Conservation (phyloP, 2,329 filamentous ascomycete genomes). For the Stachybotrys chlorohalonatus region DNA sequence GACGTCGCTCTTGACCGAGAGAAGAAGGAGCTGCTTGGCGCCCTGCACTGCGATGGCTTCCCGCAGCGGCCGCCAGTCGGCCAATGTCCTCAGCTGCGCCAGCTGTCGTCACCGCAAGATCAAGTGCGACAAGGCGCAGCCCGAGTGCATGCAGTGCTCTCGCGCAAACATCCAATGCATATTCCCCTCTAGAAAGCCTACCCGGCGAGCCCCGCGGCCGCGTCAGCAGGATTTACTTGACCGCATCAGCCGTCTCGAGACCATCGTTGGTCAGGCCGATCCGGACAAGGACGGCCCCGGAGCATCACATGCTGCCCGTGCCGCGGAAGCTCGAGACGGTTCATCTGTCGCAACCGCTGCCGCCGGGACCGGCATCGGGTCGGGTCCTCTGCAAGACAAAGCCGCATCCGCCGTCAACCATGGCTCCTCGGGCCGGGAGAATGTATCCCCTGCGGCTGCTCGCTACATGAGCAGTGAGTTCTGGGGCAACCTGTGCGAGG, state of each 20-base stretch:
- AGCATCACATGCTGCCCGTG: background rate
- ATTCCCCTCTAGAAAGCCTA: constrained; percentile 35
- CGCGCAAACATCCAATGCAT: constrained; percentile 37
- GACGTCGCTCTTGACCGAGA: no score
- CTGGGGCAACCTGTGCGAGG: constrained; percentile 32
- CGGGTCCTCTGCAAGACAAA: background rate
- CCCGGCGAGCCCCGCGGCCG: constrained; percentile 27
- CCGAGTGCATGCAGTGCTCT: constrained; percentile 42
- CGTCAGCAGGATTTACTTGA: constrained; percentile 34
- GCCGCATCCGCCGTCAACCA: background rate
- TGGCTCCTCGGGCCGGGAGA: background rate
- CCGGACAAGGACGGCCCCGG: constrained; percentile 16
- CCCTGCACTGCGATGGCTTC: background rate
- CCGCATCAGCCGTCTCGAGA: constrained; percentile 33
- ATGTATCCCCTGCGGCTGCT: constrained; percentile 11
- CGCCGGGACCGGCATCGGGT: background rate
- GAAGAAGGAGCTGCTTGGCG: no score
- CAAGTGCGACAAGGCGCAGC: constrained; percentile 47
- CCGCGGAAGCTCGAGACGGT: background rate
- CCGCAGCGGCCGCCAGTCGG: constrained; percentile 2
- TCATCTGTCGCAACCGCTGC: background rate
- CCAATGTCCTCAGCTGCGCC: constrained; percentile 41
- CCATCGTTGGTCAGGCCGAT: constrained; percentile 34
- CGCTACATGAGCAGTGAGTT: constrained; percentile 33
- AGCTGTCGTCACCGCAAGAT: constrained; percentile 56